phyloP scores from a whole-genome alignment of 352 stramenopile species.

The Phytophthora megakarya region DNA sequence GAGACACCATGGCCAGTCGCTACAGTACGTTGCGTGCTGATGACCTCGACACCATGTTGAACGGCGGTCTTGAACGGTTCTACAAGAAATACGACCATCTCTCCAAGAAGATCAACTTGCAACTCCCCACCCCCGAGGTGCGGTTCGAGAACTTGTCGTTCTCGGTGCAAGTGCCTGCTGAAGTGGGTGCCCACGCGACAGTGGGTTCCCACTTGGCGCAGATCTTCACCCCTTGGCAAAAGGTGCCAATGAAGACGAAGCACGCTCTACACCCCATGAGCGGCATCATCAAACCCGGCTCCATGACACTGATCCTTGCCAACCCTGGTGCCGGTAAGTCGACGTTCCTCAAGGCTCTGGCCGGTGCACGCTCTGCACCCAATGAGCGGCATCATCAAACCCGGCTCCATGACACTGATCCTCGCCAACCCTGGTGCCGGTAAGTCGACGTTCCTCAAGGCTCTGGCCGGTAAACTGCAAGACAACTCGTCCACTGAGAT shows the following conservation, averaged over 20 bases:
- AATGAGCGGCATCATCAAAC: constrained; percentile 71
- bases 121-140: constrained; percentile 21
- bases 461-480: constrained; percentile 61
- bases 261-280: constrained; percentile 68
- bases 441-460: constrained; percentile 76
- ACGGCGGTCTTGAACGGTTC: constrained; percentile 54
- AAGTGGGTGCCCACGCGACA: constrained; percentile 45
- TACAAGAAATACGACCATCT: constrained; percentile 30
- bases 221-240: constrained; percentile 57
- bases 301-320: constrained; percentile 40
- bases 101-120: constrained; percentile 23
- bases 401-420: constrained; percentile 47
- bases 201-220: constrained; percentile 32
- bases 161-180: constrained; percentile 38
- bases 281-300: constrained; percentile 67
- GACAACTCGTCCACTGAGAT: constrained; percentile 36
- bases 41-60: constrained; percentile 61
- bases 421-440: constrained; percentile 60
- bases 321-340: constrained; percentile 65
- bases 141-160: constrained; percentile 25
- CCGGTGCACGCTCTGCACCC: constrained; percentile 57
- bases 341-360: constrained; percentile 72
- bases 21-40: constrained; percentile 45
- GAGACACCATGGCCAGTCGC: constrained; percentile 28
- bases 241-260: constrained; percentile 42